Evolutionary conservation across 1,284 basidiomycete species (phyloP).

Genomic region (Somion occarium): DNA sequence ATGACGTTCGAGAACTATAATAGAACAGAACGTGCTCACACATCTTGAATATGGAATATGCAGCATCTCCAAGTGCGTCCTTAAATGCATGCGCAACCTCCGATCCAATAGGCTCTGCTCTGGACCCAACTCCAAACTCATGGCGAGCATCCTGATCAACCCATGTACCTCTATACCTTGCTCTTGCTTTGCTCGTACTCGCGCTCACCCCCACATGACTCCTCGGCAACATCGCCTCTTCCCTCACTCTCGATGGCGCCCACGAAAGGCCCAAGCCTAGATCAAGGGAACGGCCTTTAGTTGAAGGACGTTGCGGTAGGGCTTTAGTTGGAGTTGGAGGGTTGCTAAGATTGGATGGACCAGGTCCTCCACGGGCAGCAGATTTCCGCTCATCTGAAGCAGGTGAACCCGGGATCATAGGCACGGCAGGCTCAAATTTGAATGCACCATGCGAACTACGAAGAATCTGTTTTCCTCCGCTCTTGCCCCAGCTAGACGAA

Average conservation of each 20-base stretch:
- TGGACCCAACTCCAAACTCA: conserved; percentile 27
- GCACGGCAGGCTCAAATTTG: conserved; percentile 38
- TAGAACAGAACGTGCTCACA: conserved; percentile 41
- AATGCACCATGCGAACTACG: conserved; percentile 31
- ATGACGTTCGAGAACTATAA: conserved; percentile 5
- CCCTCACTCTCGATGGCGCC: conserved; percentile 61
- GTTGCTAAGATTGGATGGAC: conserved; percentile 1
- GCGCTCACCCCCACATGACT: conserved; percentile 9
- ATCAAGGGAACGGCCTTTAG: conserved; percentile 56
- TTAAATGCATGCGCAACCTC: conserved; percentile 63
- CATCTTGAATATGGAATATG: conserved; percentile 62
- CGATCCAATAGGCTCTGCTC: conserved; percentile 45
- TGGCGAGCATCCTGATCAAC: conserved; percentile 30
- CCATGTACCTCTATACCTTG: conserved; percentile 26
- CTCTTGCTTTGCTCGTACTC: conserved; percentile 22
- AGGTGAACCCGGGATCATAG: conserved; percentile 35
- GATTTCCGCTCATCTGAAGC: conserved; percentile 19
- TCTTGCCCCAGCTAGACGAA: conserved; percentile 26
- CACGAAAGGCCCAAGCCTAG: conserved; percentile 57
- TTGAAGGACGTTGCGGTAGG: conserved; percentile 30
- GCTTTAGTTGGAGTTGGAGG: conserved; percentile 31
- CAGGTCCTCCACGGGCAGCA: conserved; percentile 7
- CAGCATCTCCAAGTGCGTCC: conserved; percentile 53
- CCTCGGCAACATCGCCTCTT: conserved; percentile 50
- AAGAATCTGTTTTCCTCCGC: conserved; percentile 21